Base-by-base conservation (phyloP, 768 basidiomycete species). In the Dentipellis fragilis region DNA sequence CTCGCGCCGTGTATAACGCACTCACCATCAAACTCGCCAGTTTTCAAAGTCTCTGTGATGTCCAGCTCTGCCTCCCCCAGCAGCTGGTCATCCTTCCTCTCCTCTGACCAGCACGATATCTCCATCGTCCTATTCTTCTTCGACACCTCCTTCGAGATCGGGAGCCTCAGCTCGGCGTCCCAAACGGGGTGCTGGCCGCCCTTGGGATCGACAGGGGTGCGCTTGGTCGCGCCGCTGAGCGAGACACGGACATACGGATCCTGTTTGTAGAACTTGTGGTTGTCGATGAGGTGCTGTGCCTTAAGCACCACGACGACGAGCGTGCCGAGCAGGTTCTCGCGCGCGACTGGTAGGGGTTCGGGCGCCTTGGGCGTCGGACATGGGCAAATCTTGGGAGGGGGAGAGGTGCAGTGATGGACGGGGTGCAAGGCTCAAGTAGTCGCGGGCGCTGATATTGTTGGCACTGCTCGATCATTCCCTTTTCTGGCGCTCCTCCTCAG, bases 171-270 rank as follows among this genome's bases (percentile, higher is more conserved):
- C 68, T 96, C 93, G 36, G 83, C 83, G 65, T 96, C 93, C 92
- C 93, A 97, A 57, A 85, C 80, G 2, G 94, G 94, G 68, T 90
- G 87, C 65, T 97, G 94, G 0, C 94, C 94, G 2, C 93, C 93
- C 65, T 85, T 91, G 61, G 83, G 75, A 63, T 91, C 87, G 57
- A 84, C 77, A 53, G 79, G 74, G 0, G 91, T 93, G 56, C 79
- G 79, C 64, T 88, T 81, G 52, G 78, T 83, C 16, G 72, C 72
- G 39, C 83, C 81, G 68, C 73, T 69, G 56, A 93, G 69, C 2
- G 74, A 71, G 6, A 82, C 74, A 59, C 86, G 78, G 3, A 84
- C 85, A 66, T 84, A 95, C 1, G 88, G 92, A 69, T 94, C 89
- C 66, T 95, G 93, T 68, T 96, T 97, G 69, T 88, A 86, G 65